Evolutionary conservation across 2,329 filamentous ascomycete genomes (phyloP), one percentile per base, ranked within the genome.

Genomic region (Penicillium sp.): DNA sequence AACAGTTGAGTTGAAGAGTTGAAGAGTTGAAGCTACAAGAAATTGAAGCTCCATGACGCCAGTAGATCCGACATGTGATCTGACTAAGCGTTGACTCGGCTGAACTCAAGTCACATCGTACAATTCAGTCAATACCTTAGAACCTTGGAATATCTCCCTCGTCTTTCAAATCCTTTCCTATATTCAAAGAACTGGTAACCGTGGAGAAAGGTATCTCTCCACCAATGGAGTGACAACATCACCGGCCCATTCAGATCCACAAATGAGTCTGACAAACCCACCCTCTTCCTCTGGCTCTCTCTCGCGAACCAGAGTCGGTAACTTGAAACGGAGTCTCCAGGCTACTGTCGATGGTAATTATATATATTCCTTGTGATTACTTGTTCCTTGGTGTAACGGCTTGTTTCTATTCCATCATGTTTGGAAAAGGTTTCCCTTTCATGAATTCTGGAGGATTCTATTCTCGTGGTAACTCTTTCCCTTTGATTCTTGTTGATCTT

Each of bases 341-440:
- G 70, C 73, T 60, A 69, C 72, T 65, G 74, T 76, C 62, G 77
- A 79, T 70, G 77, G 77, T 79, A 76, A 76, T 71, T 69, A 61
- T 57, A 52, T 59, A 53, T 43, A 31, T 60, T 56, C 54, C 58
- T 58, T 61, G 34, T 57, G 45, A 34, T n/a, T 44, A 55, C 35
- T 55, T 32, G 50, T 55, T 61, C 49, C 53, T 45, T 38, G 22
- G 22, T 40, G 26, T 40, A 37, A 32, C 37, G 16, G 10, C 32
- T 46, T 35, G 39, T n/a, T 20, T 38, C 50, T 52, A 14, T 44
- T 62, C 54, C 66, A 66, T 66, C 62, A 75, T 75, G 73, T 74
- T 75, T 68, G 70, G 72, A 60, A 73, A 70, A 60, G 72, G 70
- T 51, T 74, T 74, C 57, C 72, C 73, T 48, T 71, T 71, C 55